These are phyloP conservation scores for Gastrodia elata DNA, from an alignment of 106 monocot species.

Conservation along the genomic window DNA sequence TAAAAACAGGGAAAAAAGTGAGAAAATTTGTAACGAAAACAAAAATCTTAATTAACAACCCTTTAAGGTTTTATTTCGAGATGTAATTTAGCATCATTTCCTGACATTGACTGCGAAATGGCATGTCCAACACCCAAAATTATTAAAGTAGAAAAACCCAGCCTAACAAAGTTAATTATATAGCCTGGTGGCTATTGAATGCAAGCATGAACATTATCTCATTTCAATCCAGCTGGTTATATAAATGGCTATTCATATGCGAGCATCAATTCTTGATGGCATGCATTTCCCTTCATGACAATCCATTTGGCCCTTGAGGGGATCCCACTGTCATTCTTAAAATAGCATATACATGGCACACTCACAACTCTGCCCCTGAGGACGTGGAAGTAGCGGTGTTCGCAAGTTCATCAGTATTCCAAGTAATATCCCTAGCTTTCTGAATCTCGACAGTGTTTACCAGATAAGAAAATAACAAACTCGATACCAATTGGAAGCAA, in stretches of 20 bases:
- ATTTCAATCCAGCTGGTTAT: not conserved
- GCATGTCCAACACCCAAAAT: not conserved
- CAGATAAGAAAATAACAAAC: not conserved
- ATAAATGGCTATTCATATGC: not conserved
- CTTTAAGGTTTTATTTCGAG: not conserved
- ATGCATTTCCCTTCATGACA: not conserved
- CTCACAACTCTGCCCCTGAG: not conserved
- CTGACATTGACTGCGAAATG: not conserved
- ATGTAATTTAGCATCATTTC: slow-evolving; percentile 1
- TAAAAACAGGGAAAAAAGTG: not conserved
- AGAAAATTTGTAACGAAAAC: not conserved
- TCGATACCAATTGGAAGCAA: not conserved
- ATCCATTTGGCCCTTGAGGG: not conserved
- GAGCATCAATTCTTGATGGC: not conserved
- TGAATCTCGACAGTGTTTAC: not conserved
- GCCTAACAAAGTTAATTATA: not conserved
- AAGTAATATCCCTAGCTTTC: not conserved
- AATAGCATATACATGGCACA: not conserved
- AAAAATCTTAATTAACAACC: not conserved
- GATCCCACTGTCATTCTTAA: not conserved
- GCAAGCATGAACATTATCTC: not conserved
- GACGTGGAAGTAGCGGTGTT: not conserved
- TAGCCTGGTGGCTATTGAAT: not conserved
- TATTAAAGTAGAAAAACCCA: not conserved
- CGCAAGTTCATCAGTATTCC: not conserved